Percentiles rank a stretch among this genome's conserved stretches.
Conservation (phyloP, 1,284 basidiomycete species). For the Austroboletus niveus region DNA sequence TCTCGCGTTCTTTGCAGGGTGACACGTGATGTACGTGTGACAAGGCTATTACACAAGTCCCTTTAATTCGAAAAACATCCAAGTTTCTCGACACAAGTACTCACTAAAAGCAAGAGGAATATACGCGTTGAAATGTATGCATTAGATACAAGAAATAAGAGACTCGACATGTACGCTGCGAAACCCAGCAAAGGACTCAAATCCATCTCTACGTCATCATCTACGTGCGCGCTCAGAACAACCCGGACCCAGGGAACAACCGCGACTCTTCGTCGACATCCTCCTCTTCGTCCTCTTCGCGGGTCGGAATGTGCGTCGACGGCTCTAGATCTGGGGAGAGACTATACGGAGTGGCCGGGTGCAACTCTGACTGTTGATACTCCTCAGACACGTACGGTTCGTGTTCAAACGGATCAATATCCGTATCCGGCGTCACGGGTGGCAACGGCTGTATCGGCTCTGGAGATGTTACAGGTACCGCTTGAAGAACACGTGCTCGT, state of each 20-base stretch:
- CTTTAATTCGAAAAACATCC: no score
- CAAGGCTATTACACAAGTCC: no score
- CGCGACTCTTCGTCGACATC: conserved; percentile 40
- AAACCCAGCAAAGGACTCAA: no score
- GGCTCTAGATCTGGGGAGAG: conserved; percentile 25
- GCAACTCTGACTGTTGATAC: conserved; percentile 7
- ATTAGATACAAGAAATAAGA: conserved; percentile 23
- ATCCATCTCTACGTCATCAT: no score
- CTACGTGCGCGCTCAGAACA: conserved; percentile 39
- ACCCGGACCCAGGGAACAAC: conserved; percentile 54
- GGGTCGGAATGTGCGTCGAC: neutral
- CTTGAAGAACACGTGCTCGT: conserved; percentile 7
- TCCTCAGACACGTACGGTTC: conserved; percentile 29
- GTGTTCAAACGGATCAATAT: conserved; percentile 39
- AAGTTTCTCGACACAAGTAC: no score
- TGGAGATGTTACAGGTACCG: conserved; percentile 4
- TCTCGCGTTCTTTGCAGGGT: no score
- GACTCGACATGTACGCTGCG: conserved; percentile 5
- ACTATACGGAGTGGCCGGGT: conserved; percentile 28
- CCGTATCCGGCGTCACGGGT: conserved; percentile 22
- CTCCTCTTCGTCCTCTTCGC: conserved; percentile 39
- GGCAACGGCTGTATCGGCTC: conserved; percentile 16
- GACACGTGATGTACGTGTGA: no score
- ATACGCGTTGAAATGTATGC: conserved; percentile 7
- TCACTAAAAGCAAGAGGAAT: no score